Conservation (phyloP, 495 filamentous ascomycete species). For the Hypoxylon intermedium region DNA sequence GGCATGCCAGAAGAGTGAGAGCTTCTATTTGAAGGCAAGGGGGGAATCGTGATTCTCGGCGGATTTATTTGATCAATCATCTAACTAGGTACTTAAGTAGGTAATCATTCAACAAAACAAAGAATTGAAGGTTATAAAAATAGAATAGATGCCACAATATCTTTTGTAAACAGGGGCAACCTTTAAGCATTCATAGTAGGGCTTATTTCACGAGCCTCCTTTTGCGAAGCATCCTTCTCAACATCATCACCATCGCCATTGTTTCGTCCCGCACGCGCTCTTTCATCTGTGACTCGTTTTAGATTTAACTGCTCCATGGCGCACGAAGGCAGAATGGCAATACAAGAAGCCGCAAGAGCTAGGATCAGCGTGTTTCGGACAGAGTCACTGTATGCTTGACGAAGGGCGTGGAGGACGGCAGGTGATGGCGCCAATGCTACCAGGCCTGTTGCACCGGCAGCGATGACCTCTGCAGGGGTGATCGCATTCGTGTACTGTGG, state of each 20-base stretch:
- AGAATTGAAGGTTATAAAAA: too few species aligned
- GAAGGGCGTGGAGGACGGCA: background rate
- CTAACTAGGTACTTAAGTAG: too few species aligned
- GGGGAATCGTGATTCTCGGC: background rate
- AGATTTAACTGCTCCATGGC: conserved; percentile 7
- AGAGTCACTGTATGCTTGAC: background rate
- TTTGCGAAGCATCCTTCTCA: too few species aligned
- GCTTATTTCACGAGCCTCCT: too few species aligned
- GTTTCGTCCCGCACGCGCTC: too few species aligned
- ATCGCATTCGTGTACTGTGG: background rate
- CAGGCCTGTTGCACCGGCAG: conserved; percentile 1
- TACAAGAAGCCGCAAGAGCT: background rate
- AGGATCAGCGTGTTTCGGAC: background rate
- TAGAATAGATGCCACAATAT: too few species aligned
- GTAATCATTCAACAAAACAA: too few species aligned
- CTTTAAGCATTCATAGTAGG: too few species aligned
- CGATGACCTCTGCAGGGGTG: background rate
- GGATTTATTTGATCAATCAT: too few species aligned
- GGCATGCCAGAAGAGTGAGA: conserved; percentile 1
- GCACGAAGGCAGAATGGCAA: background rate
- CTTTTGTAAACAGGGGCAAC: too few species aligned
- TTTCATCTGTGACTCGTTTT: too few species aligned
- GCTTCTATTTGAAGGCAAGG: conserved; percentile 20
- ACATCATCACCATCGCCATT: too few species aligned
- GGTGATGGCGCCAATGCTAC: background rate